These are phyloP conservation scores for Boeremia lycopersici DNA, from an alignment of 2,329 filamentous ascomycete species.

Conservation along the genomic window DNA sequence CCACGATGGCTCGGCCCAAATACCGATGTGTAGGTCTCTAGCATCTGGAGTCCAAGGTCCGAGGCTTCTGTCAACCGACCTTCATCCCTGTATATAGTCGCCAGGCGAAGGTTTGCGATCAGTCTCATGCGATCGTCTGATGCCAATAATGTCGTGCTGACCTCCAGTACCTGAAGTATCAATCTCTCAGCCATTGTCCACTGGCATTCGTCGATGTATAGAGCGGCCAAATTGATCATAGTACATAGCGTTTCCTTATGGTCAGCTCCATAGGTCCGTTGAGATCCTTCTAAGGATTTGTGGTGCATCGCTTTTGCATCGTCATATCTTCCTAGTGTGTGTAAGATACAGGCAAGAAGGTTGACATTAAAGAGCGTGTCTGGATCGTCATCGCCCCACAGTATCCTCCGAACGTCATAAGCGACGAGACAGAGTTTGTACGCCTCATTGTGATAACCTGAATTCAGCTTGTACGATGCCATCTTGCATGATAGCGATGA, in stretches of 20 bases:
- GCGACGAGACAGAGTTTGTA: not conserved
- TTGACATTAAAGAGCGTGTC: not conserved
- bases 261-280: not conserved
- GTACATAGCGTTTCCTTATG: not conserved
- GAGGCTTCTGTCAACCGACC: not conserved
- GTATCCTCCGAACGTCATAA: not conserved
- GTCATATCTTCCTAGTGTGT: not conserved
- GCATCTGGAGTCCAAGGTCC: not conserved
- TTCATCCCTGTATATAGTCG: not conserved
- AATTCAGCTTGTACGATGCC: not conserved
- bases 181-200: slow-evolving; percentile 8
- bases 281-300: slow-evolving; percentile 2
- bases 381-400: not conserved
- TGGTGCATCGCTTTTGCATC: slow-evolving; percentile 12
- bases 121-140: not conserved
- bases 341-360: not conserved
- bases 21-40: not conserved
- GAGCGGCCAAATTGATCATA: slow-evolving; percentile 4
- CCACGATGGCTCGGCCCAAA: not conserved
- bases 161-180: not conserved
- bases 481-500: not conserved
- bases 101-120: not conserved
- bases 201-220: slow-evolving; percentile 1
- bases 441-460: not conserved
- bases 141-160: not conserved